Evolutionary conservation across 2,329 filamentous ascomycete genomes (phyloP).

Genomic region (Beauveria bassiana): DNA sequence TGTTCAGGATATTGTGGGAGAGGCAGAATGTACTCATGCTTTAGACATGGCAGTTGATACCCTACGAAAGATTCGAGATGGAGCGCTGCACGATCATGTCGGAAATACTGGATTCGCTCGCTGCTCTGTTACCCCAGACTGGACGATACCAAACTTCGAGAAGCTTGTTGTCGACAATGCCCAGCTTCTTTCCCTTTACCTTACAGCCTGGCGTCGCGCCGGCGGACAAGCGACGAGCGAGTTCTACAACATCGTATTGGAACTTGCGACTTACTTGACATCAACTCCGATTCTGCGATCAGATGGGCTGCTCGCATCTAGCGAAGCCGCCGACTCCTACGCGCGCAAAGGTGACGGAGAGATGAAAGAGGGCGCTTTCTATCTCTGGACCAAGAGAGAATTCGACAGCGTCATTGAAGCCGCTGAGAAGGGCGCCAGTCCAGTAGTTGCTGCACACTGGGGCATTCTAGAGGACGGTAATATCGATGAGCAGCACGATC

Average conservation of each 20-base stretch:
- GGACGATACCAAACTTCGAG: conserved; percentile 93
- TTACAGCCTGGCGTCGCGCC: conserved; percentile 70
- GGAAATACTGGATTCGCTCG: conserved; percentile 51
- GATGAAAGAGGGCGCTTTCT: conserved; percentile 86
- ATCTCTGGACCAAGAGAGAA: conserved; percentile 87
- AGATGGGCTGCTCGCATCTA: conserved; percentile 73
- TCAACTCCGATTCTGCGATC: conserved; percentile 57
- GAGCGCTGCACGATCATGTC: conserved; percentile 49
- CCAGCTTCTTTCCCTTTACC: conserved; percentile 72
- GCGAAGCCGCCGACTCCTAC: conserved; percentile 83
- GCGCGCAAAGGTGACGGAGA: conserved; percentile 67
- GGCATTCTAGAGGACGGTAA: conserved; percentile 80
- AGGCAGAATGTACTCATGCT: conserved; percentile 65
- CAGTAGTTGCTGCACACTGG: conserved; percentile 76
- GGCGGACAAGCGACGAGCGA: conserved; percentile 51
- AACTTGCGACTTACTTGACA: conserved; percentile 81
- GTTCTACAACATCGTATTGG: conserved; percentile 69
- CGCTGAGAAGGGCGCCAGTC: conserved; percentile 49
- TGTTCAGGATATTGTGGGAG: conserved; percentile 82
- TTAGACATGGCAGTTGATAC: conserved; percentile 75
- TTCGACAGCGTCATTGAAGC: conserved; percentile 62
- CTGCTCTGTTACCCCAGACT: conserved; percentile 85
- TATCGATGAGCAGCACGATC: conserved; percentile 72
- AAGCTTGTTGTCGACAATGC: conserved; percentile 95
- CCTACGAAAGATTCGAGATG: conserved; percentile 60